Evolutionary conservation across 306 rosid genomes (phyloP), one percentile per base, ranked within the genome.

Genomic region (Delonix regia): DNA sequence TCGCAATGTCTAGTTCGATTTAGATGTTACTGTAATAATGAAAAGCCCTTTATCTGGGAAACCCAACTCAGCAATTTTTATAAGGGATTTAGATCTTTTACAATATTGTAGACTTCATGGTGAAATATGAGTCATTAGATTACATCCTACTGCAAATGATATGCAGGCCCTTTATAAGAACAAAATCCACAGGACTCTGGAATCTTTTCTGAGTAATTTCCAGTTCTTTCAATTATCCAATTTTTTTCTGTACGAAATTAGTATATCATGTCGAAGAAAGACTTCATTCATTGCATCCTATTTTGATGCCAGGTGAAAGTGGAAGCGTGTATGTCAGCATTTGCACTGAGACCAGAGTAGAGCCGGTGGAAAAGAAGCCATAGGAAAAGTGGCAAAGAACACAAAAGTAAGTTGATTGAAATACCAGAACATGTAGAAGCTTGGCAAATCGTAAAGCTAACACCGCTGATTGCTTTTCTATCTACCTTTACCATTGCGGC

Each of bases 371-470:
- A 86, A 59, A 83, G 72, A 78, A 56, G 74, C 69, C 25, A 28
- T 19, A 16, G n/a, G 28, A 39, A 71, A 77, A 64, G 84, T 55
- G 4, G 39, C 71, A 76, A 2, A 72, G 63, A 53, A 55, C 83
- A 53, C 22, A 53, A 72, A 76, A 76, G 86, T 45, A 59, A 61
- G 42, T 21, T 61, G 78, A 67, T 51, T 77, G 68, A 42, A 62
- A 78, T 57, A 76, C 21, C 73, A 57, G 53, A 62, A 69, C 80
- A 77, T 76, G 77, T 55, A 19, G 76, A 38, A 74, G 88, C 64
- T 86, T 80, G 87, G 86, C 83, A 83, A 87, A 84, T 86, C 94
- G 85, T 86, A 85, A 91, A 88, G 97, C 85, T 70, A 82, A 52
- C 76, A 77, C 77, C 62, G 72, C 73, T 48, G 70, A 74, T 56